Conservation (phyloP, 2,329 filamentous ascomycete species). For the Fusarium metavorans region DNA sequence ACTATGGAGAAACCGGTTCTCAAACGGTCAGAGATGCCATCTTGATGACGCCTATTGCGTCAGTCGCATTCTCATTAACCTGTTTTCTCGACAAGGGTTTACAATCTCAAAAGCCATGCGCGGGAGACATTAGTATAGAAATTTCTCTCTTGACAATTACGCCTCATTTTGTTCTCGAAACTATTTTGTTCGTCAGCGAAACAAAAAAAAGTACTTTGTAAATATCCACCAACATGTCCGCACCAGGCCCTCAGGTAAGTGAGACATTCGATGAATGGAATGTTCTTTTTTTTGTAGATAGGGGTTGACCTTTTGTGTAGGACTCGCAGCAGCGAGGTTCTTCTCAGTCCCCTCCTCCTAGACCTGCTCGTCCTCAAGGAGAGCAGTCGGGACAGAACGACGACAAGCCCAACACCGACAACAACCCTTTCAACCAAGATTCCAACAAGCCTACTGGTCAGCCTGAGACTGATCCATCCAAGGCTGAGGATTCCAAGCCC, state of each 20-base stretch:
- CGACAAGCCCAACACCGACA: slow-evolving; percentile 7
- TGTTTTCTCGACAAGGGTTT: slow-evolving; percentile 32
- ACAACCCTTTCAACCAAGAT: slow-evolving; percentile 18
- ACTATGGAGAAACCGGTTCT: slow-evolving; percentile 41
- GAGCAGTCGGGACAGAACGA: slow-evolving; percentile 9
- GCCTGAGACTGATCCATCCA: slow-evolving; percentile 6
- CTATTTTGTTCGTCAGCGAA: slow-evolving; percentile 4
- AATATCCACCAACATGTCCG: slow-evolving; percentile 30
- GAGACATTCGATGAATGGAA: neutral
- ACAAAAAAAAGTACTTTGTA: neutral
- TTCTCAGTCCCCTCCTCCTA: slow-evolving; percentile 18
- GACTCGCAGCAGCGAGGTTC: slow-evolving; percentile 30
- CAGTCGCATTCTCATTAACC: slow-evolving; percentile 31
- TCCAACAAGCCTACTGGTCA: slow-evolving; percentile 24
- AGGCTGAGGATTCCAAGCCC: neutral
- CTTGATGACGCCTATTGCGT: slow-evolving; percentile 45
- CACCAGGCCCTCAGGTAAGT: slow-evolving; percentile 38
- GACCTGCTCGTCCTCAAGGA: slow-evolving; percentile 15
- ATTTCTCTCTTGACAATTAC: slow-evolving; percentile 9
- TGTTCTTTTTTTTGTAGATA: neutral
- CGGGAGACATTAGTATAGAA: slow-evolving; percentile 11
- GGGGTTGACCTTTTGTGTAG: slow-evolving; percentile 22
- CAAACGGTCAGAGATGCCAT: slow-evolving; percentile 1
- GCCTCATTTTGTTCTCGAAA: slow-evolving; percentile 12
- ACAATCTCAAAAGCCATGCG: slow-evolving; percentile 40